Evolutionary conservation across 169 alveolate genomes (phyloP).

Genomic region (Eimeria mitis): DNA sequence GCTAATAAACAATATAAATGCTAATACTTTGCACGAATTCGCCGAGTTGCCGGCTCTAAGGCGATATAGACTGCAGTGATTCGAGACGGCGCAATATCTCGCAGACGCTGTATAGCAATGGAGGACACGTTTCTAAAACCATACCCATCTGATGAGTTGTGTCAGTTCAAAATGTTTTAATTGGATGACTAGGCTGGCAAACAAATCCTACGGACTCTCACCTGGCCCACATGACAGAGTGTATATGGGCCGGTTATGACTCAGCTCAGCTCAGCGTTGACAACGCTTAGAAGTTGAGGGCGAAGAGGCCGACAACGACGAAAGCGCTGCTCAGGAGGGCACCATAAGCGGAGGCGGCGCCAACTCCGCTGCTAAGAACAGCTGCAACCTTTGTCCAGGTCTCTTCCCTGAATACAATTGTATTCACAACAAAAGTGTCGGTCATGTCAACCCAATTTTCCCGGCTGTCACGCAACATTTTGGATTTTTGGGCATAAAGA

Average conservation of each 20-base stretch:
- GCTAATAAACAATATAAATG: too few relatives aligned
- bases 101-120: not conserved
- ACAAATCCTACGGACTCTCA: not conserved
- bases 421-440: not conserved
- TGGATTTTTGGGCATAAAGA: not conserved
- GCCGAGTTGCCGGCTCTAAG: not conserved
- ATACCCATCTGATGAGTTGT: not conserved
- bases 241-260: not conserved
- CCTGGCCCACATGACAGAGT: not conserved
- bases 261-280: not conserved
- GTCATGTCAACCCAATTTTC: not conserved
- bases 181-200: not conserved
- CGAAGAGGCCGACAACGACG: not conserved
- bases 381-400: constrained; percentile 16
- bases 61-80: not conserved
- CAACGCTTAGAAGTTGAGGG: not conserved
- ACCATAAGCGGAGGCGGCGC: not conserved
- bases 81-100: not conserved
- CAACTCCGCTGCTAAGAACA: not conserved
- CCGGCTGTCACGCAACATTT: not conserved
- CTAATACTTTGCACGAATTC: not conserved
- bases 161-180: not conserved
- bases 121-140: not conserved
- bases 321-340: constrained; percentile 24
- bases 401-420: constrained; percentile 7